These are phyloP conservation scores for Populus tremula DNA, from an alignment of 345 rosid genomes.

Conservation along the genomic window DNA sequence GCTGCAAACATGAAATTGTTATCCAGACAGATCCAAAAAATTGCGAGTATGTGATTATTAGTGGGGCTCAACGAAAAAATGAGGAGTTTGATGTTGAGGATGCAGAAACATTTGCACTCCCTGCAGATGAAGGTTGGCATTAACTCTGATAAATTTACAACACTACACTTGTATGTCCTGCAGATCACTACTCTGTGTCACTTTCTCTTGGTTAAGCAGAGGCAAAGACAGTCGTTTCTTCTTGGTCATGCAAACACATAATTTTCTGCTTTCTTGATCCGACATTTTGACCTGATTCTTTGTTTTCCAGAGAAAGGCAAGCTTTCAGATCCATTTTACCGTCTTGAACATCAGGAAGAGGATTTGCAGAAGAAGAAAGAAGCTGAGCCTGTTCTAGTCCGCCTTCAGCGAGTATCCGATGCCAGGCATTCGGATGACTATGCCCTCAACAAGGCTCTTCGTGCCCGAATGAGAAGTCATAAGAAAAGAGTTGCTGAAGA, in stretches of 20 bases:
- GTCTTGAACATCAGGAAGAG: slow-evolving; percentile 87
- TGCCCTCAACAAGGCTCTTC: slow-evolving; percentile 71
- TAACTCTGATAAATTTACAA: neutral
- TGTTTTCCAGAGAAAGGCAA: slow-evolving; percentile 70
- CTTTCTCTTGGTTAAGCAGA: no score
- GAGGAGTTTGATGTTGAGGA: slow-evolving; percentile 91
- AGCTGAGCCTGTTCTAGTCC: slow-evolving; percentile 83
- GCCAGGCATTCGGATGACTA: slow-evolving; percentile 83
- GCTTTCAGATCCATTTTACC: slow-evolving; percentile 93
- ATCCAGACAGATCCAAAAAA: slow-evolving; percentile 97
- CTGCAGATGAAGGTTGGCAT: slow-evolving; percentile 85
- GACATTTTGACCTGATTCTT: slow-evolving; percentile 3
- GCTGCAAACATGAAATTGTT: slow-evolving; percentile 88
- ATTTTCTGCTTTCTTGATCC: neutral
- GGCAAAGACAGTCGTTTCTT: neutral
- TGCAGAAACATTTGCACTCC: slow-evolving; percentile 88
- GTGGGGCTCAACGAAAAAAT: slow-evolving; percentile 82
- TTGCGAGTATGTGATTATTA: slow-evolving; percentile 81
- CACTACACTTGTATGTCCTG: neutral
- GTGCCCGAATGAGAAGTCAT: slow-evolving; percentile 75
- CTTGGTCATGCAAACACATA: neutral
- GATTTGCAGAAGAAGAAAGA: slow-evolving; percentile 95
- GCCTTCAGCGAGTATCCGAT: slow-evolving; percentile 80
- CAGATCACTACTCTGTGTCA: neutral
- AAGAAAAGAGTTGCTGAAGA: slow-evolving; percentile 87